A percentile compares a stretch with the other conserved stretches of the same genome.
These are phyloP conservation scores for Xylaria sp. DNA, from an alignment of 2,329 filamentous ascomycete species.

Conservation along the genomic window DNA sequence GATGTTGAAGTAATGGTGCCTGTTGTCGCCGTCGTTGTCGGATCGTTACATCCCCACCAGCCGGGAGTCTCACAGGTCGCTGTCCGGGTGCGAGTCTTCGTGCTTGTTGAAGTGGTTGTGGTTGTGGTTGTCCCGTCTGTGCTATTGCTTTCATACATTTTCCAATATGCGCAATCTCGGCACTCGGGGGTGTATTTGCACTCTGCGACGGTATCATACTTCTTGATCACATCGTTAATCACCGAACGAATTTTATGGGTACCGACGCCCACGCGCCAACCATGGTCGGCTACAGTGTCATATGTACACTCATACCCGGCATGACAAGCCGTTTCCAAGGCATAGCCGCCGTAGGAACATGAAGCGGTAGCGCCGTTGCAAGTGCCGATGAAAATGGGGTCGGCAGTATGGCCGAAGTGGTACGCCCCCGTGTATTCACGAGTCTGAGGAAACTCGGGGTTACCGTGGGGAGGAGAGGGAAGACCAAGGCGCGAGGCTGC, in stretches of 20 bases:
- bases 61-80: constrained; percentile 91
- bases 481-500: constrained; percentile 86
- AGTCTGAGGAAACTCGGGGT: constrained; percentile 76
- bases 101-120: constrained; percentile 62
- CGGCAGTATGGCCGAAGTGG: constrained; percentile 95
- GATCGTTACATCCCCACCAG: constrained; percentile 85
- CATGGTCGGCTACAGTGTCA: constrained; percentile 90
- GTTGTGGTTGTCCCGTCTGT: constrained; percentile 77
- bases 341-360: constrained; percentile 92
- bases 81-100: constrained; percentile 76
- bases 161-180: constrained; percentile 92
- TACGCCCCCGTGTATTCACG: constrained; percentile 80
- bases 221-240: constrained; percentile 86
- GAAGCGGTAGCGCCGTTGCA: constrained; percentile 91
- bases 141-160: constrained; percentile 92
- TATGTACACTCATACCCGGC: constrained; percentile 89
- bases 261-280: constrained; percentile 90
- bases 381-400: constrained; percentile 92
- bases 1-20: constrained; percentile 57
- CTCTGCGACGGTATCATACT: constrained; percentile 82
- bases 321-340: constrained; percentile 93
- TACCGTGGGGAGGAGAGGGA: constrained; percentile 81
- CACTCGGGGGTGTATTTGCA: constrained; percentile 84
- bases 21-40: constrained; percentile 64
- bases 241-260: constrained; percentile 92